Conservation (phyloP, 306 rosid species). For the Trifolium dubium region DNA sequence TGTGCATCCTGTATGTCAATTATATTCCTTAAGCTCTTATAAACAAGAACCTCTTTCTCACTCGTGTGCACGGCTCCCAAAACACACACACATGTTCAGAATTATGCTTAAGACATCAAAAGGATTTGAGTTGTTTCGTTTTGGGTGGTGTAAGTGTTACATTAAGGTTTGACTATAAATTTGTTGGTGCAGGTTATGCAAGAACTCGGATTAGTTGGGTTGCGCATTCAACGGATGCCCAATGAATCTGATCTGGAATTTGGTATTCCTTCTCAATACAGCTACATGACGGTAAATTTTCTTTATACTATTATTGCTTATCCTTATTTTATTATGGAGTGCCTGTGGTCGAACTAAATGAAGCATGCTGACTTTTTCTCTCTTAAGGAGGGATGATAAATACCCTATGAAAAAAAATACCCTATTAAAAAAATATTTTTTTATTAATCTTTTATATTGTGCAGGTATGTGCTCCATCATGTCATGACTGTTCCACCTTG, state of each 20-base stretch:
- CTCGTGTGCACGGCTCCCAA: not conserved
- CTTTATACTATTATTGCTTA: slow-evolving; percentile 31
- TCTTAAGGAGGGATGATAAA: slow-evolving; percentile 6
- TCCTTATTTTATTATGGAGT: slow-evolving; percentile 14
- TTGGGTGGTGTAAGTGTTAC: not conserved
- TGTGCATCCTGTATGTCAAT: slow-evolving; percentile 86
- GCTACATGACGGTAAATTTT: slow-evolving; percentile 85
- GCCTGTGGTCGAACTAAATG: slow-evolving; percentile 20
- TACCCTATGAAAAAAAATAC: too few species aligned
- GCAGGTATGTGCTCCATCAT: slow-evolving; percentile 98
- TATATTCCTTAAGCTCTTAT: slow-evolving; percentile 28
- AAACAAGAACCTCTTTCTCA: slow-evolving; percentile 3
- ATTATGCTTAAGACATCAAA: slow-evolving; percentile 8
- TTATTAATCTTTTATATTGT: not conserved
- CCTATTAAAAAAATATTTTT: not conserved
- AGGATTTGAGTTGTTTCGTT: slow-evolving; percentile 12
- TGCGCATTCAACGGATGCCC: slow-evolving; percentile 98
- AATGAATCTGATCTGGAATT: slow-evolving; percentile 82
- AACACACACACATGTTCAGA: not conserved
- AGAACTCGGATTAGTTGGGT: slow-evolving; percentile 87
- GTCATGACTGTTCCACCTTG: slow-evolving; percentile 94
- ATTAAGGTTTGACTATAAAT: slow-evolving; percentile 2
- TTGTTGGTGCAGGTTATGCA: slow-evolving; percentile 82
- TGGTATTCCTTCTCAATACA: slow-evolving; percentile 90
- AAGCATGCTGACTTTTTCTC: not conserved